A percentile compares a stretch with the other conserved stretches of the same genome.
These are phyloP conservation scores for Pythium volutum DNA, from an alignment of 352 stramenopile species.

Conservation along the genomic window DNA sequence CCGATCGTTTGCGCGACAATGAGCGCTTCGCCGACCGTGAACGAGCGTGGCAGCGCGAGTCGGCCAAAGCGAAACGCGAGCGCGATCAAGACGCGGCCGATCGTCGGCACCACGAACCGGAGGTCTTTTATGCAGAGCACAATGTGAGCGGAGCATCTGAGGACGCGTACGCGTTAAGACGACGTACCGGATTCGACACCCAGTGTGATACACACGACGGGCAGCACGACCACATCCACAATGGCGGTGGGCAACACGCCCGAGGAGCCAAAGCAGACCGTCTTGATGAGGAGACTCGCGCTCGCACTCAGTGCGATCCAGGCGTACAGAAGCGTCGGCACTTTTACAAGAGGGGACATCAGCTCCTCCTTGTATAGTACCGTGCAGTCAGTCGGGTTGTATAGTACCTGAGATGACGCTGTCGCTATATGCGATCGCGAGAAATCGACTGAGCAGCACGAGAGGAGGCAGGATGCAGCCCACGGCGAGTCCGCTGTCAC, in stretches of 20 bases:
- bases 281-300: slow-evolving; percentile 43
- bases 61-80: slow-evolving; percentile 41
- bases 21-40: slow-evolving; percentile 70
- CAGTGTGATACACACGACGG: slow-evolving; percentile 10
- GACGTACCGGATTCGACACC: slow-evolving; percentile 28
- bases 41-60: slow-evolving; percentile 48
- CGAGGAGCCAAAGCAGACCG: slow-evolving; percentile 34
- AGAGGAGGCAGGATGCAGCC: slow-evolving; percentile 57
- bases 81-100: slow-evolving; percentile 33
- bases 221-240: slow-evolving; percentile 41
- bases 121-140: slow-evolving; percentile 14
- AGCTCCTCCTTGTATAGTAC: neutral
- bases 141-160: too few relatives aligned
- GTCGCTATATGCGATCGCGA: slow-evolving; percentile 30
- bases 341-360: slow-evolving; percentile 7
- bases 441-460: slow-evolving; percentile 54
- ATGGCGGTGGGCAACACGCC: slow-evolving; percentile 34
- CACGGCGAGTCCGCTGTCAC: slow-evolving; percentile 53
- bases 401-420: neutral
- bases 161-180: neutral
- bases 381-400: neutral
- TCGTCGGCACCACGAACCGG: slow-evolving; percentile 36
- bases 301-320: slow-evolving; percentile 54
- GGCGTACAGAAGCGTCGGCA: slow-evolving; percentile 48
- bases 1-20: slow-evolving; percentile 61